Base-by-base conservation (phyloP, 495 filamentous ascomycete species). In the Umbilicaria muhlenbergii region DNA sequence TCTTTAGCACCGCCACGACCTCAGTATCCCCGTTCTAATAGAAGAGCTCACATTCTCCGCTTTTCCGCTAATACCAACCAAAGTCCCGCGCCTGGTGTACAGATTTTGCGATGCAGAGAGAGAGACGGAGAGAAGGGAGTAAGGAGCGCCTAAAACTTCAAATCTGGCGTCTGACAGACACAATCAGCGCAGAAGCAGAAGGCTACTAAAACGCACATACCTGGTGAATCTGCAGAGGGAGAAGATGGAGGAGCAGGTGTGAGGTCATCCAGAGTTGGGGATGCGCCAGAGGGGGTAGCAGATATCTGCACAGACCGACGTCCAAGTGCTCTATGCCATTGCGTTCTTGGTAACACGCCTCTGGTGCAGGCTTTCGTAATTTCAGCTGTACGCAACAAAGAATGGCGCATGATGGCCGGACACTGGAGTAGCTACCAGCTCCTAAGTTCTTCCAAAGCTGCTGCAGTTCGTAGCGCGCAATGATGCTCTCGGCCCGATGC, bases 61-160 rank as follows among this genome's bases (percentile, higher is more conserved):
- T 52, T 89, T 84, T 42, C 92, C 92, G 50, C 82, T 85, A 40
- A 98, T 67, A 17, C 82, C 86, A 32, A 96, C 86, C 36, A 98
- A 65, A 2, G 87, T 94, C 31, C 91, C 91, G 44, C 84, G 77
- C 36, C 88, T 76, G 31, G 91, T 93, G 62, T 87, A 94, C 17
- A 98, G 71, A 49, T 85, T 79, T 50, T 94, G 88, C 24, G 91
- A 95, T 18, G 91, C 82, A 35, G 91, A 92, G 32, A 98, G 73
- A 7, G 81, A 80, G 45, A 94, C 85, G 17, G 87, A 93, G 52
- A 98, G 82, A 37, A 98, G 73, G 32, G 92, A 94, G 57, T 83
- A 88, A 3, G 87, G 84, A 16, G 83, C 69, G 39, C 87, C 91
- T 48, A 96, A 63, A 28, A 95, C 85, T 56, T 95, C 86, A 58